Evolutionary conservation across 1,284 basidiomycete species (phyloP), one percentile per base, ranked within the genome.

Genomic region (Naganishia sp.): DNA sequence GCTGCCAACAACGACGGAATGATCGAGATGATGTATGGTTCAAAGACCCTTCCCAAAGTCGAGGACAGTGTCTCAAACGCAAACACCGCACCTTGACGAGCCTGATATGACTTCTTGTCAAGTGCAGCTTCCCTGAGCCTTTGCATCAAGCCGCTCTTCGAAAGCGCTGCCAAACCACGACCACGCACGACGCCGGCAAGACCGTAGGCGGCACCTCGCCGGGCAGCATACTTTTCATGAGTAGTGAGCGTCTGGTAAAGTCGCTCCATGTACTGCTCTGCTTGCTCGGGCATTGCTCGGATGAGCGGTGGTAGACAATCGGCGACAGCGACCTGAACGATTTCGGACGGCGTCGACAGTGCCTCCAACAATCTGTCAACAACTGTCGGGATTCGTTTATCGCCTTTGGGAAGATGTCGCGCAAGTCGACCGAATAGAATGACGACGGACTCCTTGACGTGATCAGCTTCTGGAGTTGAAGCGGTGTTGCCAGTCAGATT

Each of bases 151-250:
- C 88, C 83, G 75, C 89, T 91, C 74, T 94, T 88, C 75, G 92
- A 91, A 80, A 99, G 87, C 0, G 87, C 86, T 1, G 86, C 82
- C 42, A 99, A 87, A 6, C 96, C 96, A 1, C 89, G 85, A 16
- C 96, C 96, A 75, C 90, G 92, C 72, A 98, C 84, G 21, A 94
- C 85, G 43, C 96, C 96, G 0, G 95, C 94, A 23, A 99, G 81
- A 56, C 96, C 96, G 76, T 99, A 99, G 0, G 95, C 95, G 1
- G 94, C 94, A 46, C 96, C 96, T 53, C 95, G 86, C 33, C 96
- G 87, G 66, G 87, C 85, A 7, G 92, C 95, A 74, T 99, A 99
- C 78, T 94, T 97, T 10, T 87, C 82, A 1, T 87, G 87, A 53
- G 86, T 84, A 66, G 90, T 86, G 23, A 96, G 82, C 46, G 92